These are phyloP conservation scores for Aegilops speltoides DNA, from an alignment of 176 grass and related monocot genomes.

Conservation along the genomic window DNA sequence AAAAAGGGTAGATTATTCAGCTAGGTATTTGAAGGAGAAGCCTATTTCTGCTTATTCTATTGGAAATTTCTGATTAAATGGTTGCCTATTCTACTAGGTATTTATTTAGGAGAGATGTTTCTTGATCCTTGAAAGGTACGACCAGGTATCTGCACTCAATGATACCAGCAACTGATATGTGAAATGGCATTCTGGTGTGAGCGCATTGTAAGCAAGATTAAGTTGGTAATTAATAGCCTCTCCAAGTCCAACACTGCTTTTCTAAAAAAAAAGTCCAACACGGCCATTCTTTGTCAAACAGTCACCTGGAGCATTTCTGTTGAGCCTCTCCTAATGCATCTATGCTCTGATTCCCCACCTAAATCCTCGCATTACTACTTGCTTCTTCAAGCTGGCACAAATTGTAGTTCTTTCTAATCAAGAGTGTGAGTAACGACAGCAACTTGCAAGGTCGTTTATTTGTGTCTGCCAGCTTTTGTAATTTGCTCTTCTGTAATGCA, in stretches of 20 bases:
- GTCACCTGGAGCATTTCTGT: neutral
- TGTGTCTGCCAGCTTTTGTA: neutral
- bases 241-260: neutral
- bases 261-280: too few relatives aligned
- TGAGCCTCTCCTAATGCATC: neutral
- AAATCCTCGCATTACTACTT: neutral
- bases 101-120: conserved; percentile 9
- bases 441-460: neutral
- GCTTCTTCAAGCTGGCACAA: neutral
- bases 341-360: neutral
- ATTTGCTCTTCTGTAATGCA: neutral
- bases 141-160: neutral
- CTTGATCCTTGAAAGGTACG: conserved; percentile 4
- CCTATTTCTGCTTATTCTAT: neutral
- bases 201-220: neutral
- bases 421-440: neutral
- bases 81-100: neutral
- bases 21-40: neutral
- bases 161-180: neutral
- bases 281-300: neutral
- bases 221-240: neutral
- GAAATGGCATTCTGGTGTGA: neutral
- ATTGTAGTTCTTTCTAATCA: neutral
- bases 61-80: neutral
- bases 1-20: neutral